Evolutionary conservation across 2,329 filamentous ascomycete species (phyloP).

Genomic region (Gnomoniopsis sp.): DNA sequence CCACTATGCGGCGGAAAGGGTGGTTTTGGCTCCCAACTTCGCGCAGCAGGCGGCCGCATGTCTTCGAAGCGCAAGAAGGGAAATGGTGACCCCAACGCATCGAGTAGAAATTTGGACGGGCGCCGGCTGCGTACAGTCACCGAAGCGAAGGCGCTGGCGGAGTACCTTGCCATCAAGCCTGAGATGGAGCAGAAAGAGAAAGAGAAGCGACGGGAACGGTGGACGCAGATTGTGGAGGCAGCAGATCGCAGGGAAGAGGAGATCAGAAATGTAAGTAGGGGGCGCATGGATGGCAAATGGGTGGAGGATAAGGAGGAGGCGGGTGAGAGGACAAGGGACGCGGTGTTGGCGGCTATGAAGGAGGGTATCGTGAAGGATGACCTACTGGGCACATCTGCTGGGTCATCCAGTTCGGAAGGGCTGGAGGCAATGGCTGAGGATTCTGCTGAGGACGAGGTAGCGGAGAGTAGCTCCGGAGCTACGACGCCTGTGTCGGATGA

Average conservation of each 20-base stretch:
- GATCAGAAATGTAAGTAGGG: constrained; percentile 68
- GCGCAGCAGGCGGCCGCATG: constrained; percentile 97
- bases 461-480: constrained; percentile 40
- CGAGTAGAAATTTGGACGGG: constrained; percentile 89
- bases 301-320: constrained; percentile 92
- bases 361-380: constrained; percentile 61
- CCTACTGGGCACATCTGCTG: constrained; percentile 48
- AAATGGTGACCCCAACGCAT: constrained; percentile 79
- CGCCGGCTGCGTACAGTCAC: constrained; percentile 86
- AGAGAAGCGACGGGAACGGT: constrained; percentile 77
- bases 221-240: constrained; percentile 83
- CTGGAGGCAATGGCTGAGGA: constrained; percentile 30
- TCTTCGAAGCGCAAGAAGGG: constrained; percentile 86
- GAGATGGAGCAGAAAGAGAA: constrained; percentile 96
- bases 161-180: constrained; percentile 92
- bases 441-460: constrained; percentile 31
- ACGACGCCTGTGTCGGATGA: constrained; percentile 46
- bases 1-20: constrained; percentile 91
- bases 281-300: constrained; percentile 84
- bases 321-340: constrained; percentile 75
- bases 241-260: constrained; percentile 83
- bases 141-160: constrained; percentile 91
- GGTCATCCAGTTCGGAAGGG: constrained; percentile 39
- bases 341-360: constrained; percentile 69
- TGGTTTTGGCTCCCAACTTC: constrained; percentile 94